Percentiles rank a stretch among this genome's conserved stretches.
Conservation (phyloP, 768 basidiomycete species). For the Filobasidium wieringae region DNA sequence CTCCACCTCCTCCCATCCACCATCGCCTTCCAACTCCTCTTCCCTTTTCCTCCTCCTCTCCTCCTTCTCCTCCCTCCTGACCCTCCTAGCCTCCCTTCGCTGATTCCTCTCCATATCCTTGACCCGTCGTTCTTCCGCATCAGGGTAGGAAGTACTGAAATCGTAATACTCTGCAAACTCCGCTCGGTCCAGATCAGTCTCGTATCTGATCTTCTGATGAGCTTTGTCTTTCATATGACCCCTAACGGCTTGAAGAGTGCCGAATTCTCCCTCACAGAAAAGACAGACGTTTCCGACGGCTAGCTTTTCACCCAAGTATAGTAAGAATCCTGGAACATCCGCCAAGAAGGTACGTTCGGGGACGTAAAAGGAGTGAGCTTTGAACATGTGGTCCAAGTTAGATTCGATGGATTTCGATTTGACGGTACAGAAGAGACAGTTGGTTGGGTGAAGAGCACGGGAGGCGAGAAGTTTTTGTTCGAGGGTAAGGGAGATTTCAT, state of each 20-base stretch:
- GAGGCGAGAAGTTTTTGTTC: slow-evolving; percentile 40
- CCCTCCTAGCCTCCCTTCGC: slow-evolving; percentile 24
- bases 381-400: slow-evolving; percentile 78
- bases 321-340: slow-evolving; percentile 67
- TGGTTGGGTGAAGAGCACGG: slow-evolving; percentile 44
- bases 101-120: slow-evolving; percentile 33
- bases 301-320: slow-evolving; percentile 83
- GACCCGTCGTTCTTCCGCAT: slow-evolving; percentile 34
- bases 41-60: slow-evolving; percentile 27
- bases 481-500: slow-evolving; percentile 58
- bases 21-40: slow-evolving; percentile 38
- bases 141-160: slow-evolving; percentile 69
- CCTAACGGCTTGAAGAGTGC: slow-evolving; percentile 71
- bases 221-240: slow-evolving; percentile 89
- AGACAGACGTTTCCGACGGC: slow-evolving; percentile 88
- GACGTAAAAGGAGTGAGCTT: slow-evolving; percentile 81
- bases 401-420: slow-evolving; percentile 48
- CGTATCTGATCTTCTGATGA: slow-evolving; percentile 93
- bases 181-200: slow-evolving; percentile 61
- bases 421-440: slow-evolving; percentile 77
- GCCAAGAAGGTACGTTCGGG: slow-evolving; percentile 84
- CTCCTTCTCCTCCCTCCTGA: slow-evolving; percentile 36
- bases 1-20: slow-evolving; percentile 29
- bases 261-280: slow-evolving; percentile 73
- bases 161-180: slow-evolving; percentile 91